Percentiles rank a stretch among this genome's conserved stretches.
These are phyloP conservation scores for Oryza glumipatula DNA, from an alignment of 176 grass and related monocot genomes.

Conservation along the genomic window DNA sequence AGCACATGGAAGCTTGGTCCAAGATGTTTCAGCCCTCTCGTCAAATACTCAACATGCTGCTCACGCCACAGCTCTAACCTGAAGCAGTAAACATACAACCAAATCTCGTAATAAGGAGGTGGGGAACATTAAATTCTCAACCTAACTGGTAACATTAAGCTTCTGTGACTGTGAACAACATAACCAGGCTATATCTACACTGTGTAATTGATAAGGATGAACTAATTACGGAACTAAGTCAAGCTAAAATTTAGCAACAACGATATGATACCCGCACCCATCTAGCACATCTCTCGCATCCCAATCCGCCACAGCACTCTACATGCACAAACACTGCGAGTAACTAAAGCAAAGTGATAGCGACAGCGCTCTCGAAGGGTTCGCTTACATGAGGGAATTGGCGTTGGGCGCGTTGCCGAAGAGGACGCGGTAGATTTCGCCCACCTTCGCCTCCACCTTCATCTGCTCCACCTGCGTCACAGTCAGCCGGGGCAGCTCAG, in stretches of 20 bases:
- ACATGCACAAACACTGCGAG: constrained; percentile 6
- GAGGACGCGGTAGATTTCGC: constrained; percentile 73
- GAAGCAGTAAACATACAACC: constrained; percentile 10
- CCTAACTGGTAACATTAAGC: constrained; percentile 2
- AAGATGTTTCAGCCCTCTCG: constrained; percentile 58
- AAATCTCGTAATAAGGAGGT: background rate
- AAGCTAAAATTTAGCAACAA: constrained; percentile 8
- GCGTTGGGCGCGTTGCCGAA: constrained; percentile 47
- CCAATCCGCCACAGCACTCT: constrained; percentile 8
- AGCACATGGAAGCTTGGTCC: constrained; percentile 72
- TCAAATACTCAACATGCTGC: constrained; percentile 75
- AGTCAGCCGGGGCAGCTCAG: constrained; percentile 53
- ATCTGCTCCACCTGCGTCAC: constrained; percentile 82
- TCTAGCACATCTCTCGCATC: background rate
- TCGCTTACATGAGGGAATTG: constrained; percentile 63
- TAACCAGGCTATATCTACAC: background rate
- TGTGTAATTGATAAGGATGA: background rate
- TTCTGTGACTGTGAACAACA: background rate
- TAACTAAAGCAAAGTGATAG: background rate
- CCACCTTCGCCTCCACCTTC: constrained; percentile 68
- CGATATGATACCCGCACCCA: background rate
- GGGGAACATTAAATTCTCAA: background rate
- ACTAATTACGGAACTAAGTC: background rate
- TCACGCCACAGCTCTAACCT: constrained; percentile 86
- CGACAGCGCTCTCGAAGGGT: background rate